Percentiles rank a stretch among this genome's conserved stretches.
phyloP scores from a whole-genome alignment of 2,329 filamentous ascomycete genomes.

The Gaeumannomyces tritici region DNA sequence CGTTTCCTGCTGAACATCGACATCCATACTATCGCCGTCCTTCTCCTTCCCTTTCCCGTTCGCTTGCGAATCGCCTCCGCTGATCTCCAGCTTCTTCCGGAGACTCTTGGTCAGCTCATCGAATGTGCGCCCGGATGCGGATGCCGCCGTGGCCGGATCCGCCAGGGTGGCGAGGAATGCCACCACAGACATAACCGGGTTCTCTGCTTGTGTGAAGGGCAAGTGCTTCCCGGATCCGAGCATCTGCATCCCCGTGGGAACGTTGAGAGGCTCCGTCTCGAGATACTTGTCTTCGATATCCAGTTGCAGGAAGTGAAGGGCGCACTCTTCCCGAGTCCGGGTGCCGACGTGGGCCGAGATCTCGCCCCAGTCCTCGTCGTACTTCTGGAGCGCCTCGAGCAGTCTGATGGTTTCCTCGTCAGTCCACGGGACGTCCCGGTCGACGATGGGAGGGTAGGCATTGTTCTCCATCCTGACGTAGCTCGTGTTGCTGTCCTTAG shows the following conservation, averaged over 20 bases:
- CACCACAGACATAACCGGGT: conserved; percentile 93
- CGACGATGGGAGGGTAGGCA: conserved; percentile 67
- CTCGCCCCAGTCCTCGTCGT: conserved; percentile 91
- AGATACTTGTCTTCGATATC: conserved; percentile 98
- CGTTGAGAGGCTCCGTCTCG: conserved; percentile 59
- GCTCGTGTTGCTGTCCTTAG: conserved; percentile 66
- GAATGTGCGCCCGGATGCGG: conserved; percentile 79
- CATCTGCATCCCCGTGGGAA: conserved; percentile 50
- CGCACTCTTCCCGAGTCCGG: conserved; percentile 88
- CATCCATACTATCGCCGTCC: conserved; percentile 51
- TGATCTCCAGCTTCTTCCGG: conserved; percentile 63
- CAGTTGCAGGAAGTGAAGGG: conserved; percentile 89
- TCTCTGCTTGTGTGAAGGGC: conserved; percentile 87
- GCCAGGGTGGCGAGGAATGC: conserved; percentile 87
- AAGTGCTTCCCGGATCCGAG: conserved; percentile 69
- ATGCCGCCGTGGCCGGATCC: conserved; percentile 82
- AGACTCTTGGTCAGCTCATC: conserved; percentile 76
- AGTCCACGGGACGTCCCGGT: conserved; percentile 82
- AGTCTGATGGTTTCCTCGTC: conserved; percentile 84
- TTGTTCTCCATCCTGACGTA: conserved; percentile 87
- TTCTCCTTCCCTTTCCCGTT: conserved; percentile 52
- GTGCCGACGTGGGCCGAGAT: conserved; percentile 89
- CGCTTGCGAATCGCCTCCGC: conserved; percentile 19
- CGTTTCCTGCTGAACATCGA: conserved; percentile 38
- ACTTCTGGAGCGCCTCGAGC: conserved; percentile 82